These are phyloP conservation scores for Didymella keratinophila DNA, from an alignment of 2,329 filamentous ascomycete genomes.

Conservation along the genomic window DNA sequence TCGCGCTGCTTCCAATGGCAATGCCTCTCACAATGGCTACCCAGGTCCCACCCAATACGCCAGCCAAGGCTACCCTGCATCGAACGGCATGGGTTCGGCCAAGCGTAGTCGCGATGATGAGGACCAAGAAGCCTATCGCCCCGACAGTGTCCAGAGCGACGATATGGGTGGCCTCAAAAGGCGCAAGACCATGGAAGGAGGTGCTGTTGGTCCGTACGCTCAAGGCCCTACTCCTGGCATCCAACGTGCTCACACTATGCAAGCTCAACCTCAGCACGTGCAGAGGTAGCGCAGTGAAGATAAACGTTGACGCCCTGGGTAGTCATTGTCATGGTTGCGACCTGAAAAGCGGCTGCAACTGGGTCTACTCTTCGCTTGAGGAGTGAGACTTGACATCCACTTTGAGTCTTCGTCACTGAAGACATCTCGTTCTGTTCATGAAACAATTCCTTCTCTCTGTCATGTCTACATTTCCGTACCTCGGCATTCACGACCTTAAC, in stretches of 20 bases:
- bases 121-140: constrained; percentile 70
- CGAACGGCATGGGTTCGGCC: constrained; percentile 68
- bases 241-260: constrained; percentile 44
- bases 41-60: constrained; percentile 69
- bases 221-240: constrained; percentile 43
- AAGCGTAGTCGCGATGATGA: constrained; percentile 73
- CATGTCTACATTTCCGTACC: constrained; percentile 40
- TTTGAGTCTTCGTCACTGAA: constrained; percentile 26
- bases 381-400: constrained; percentile 4
- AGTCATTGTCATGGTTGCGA: constrained; percentile 29
- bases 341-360: constrained; percentile 44
- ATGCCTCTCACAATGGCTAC: constrained; percentile 73
- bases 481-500: constrained; percentile 49
- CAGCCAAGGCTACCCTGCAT: constrained; percentile 62
- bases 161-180: constrained; percentile 75
- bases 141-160: constrained; percentile 62
- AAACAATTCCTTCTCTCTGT: constrained; percentile 41
- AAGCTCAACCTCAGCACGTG: constrained; percentile 29
- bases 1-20: constrained; percentile 71
- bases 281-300: constrained; percentile 16
- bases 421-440: constrained; percentile 44
- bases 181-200: constrained; percentile 73
- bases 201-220: constrained; percentile 47
- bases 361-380: constrained; percentile 13
- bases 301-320: constrained; percentile 29